A percentile compares a stretch with the other conserved stretches of the same genome.
These are phyloP conservation scores for Ophiostoma sp. DNA, from an alignment of 2,329 filamentous ascomycete genomes.

Conservation along the genomic window DNA sequence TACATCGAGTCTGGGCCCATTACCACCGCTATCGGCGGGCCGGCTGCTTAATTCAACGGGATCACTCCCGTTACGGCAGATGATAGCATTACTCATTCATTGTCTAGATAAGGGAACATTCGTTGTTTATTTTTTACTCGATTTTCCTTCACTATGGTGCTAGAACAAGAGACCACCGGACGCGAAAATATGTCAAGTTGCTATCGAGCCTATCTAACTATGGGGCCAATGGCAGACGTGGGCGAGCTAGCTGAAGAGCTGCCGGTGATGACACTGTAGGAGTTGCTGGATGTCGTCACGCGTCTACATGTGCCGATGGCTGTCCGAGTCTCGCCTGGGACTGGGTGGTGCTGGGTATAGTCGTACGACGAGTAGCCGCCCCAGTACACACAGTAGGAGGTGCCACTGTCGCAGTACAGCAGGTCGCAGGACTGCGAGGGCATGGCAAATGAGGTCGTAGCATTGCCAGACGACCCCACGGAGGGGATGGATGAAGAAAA, in stretches of 20 bases:
- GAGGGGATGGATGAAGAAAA: no score
- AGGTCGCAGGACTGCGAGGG: conserved; percentile 23
- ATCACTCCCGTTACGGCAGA: no score
- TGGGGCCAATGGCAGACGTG: no score
- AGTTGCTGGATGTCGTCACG: background rate
- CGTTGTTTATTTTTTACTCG: no score
- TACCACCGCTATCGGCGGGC: conserved; percentile 30
- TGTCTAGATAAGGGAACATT: no score
- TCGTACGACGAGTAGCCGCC: conserved; percentile 27
- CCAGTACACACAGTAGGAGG: conserved; percentile 27
- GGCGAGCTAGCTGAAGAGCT: background rate
- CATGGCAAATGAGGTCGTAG: background rate
- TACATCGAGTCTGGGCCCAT: conserved; percentile 57
- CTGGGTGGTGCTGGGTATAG: conserved; percentile 19
- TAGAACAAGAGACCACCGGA: no score
- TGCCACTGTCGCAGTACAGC: conserved; percentile 25
- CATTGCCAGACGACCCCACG: background rate
- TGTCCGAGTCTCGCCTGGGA: conserved; percentile 26
- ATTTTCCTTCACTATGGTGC: no score
- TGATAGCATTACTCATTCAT: no score
- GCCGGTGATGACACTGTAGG: conserved; percentile 9
- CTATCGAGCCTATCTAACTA: no score
- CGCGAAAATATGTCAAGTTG: no score
- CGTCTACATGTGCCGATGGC: conserved; percentile 21
- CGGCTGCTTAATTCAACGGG: background rate